These are phyloP conservation scores for Malania oleifera DNA, from an alignment of 164 flowering plant genomes.

Conservation along the genomic window DNA sequence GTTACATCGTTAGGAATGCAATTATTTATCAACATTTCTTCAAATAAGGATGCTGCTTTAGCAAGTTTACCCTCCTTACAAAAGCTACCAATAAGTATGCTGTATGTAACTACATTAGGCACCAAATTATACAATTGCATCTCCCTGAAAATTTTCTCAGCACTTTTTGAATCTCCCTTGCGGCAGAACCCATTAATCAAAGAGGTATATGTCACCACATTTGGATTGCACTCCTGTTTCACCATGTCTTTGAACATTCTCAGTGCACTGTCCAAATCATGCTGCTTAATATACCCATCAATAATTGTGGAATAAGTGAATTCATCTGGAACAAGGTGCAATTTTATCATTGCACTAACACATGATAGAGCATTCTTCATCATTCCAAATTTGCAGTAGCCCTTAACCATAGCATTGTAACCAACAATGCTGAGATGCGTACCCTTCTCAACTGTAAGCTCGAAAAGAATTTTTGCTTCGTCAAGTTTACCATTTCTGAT, in stretches of 20 bases:
- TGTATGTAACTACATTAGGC: conserved; percentile 83
- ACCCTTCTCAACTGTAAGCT: conserved; percentile 33
- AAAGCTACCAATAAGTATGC: conserved; percentile 54
- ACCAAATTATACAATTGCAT: conserved; percentile 47
- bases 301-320: conserved; percentile 69
- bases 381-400: conserved; percentile 69
- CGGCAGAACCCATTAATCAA: conserved; percentile 74
- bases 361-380: conserved; percentile 59
- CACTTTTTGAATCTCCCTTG: conserved; percentile 37
- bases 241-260: conserved; percentile 43
- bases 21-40: conserved; percentile 57
- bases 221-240: conserved; percentile 50
- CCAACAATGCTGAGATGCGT: conserved; percentile 49
- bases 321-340: conserved; percentile 48
- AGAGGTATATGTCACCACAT: conserved; percentile 70
- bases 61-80: conserved; percentile 52
- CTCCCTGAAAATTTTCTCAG: conserved; percentile 43
- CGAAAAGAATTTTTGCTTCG: conserved; percentile 60
- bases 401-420: conserved; percentile 80
- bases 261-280: conserved; percentile 50
- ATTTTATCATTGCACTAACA: conserved; percentile 40
- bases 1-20: conserved; percentile 72
- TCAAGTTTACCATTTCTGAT: conserved; percentile 48
- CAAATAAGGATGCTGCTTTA: conserved; percentile 57
- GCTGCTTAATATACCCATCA: conserved; percentile 68